Base-by-base conservation (phyloP, 306 rosid species). In the Sesbania bispinosa region DNA sequence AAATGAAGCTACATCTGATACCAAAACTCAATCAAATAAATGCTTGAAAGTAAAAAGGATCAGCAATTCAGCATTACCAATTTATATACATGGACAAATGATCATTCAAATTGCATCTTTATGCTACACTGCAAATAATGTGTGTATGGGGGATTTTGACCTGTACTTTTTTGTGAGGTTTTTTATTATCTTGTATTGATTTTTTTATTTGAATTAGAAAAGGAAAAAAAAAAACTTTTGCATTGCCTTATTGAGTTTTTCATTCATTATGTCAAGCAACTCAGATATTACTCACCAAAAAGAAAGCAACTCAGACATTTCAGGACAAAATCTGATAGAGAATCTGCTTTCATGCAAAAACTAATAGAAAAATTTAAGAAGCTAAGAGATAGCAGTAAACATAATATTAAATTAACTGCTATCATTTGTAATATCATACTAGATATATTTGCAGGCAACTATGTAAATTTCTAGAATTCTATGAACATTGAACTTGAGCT, bases 11-110 rank as follows among this genome's bases (percentile, higher is more conserved):
- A 39, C 60, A 55, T 18, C 43, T 50, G 51, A 75, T 8, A 42
- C 45, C 24, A 78, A 52, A 78, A 69, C 43, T 26, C 52, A 51
- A 69, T 70, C 52, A 52, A 29, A 82, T 45, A 67, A 78, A 69
- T 47, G 67, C 71, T 63, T 50, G 60, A 33, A 60, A 59, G 21
- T 33, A 30, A 57, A 52, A 30, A 58, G 51, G 15, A 43, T 42
- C 45, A 18, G 45, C 67, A 59, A 61, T 36, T 42, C 45, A 18
- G 45, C 67, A 59, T 67, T 36, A 41, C 48, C 58, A 7, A 63
- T 33, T 62, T 63, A 67, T 70, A 16, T 45, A 46, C 20, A 20
- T 30, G 26, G 53, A 41, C 13, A 36, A 41, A 35, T 51, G 35
- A 41, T 30, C 48, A 58, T 66, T 66, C 19, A 81, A 50, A 72